Conservation (phyloP, 2,329 filamentous ascomycete species). For the Paraphaeosphaeria minitans region DNA sequence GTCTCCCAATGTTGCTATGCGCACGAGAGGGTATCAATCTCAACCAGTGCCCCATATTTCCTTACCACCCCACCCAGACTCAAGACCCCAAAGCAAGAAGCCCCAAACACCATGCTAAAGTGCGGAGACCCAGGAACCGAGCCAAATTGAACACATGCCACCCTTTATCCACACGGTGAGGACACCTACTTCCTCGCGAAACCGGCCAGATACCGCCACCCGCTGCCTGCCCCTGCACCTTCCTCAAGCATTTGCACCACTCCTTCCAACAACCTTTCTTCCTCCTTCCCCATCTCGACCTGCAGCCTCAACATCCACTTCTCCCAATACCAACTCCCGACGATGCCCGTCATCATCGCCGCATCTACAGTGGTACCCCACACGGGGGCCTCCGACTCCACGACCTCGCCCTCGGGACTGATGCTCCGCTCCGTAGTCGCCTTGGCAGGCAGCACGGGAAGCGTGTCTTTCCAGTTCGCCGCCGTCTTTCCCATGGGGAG, state of each 20-base stretch:
- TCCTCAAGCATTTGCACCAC: slow-evolving; percentile 65
- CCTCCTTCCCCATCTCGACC: slow-evolving; percentile 77
- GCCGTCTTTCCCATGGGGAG: slow-evolving; percentile 73
- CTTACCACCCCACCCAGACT: background rate
- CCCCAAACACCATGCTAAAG: slow-evolving; percentile 32
- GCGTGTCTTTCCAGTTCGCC: slow-evolving; percentile 44
- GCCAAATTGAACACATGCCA: background rate
- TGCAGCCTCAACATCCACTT: slow-evolving; percentile 91
- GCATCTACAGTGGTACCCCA: slow-evolving; percentile 65
- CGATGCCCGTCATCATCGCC: slow-evolving; percentile 77
- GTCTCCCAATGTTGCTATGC: too few species aligned
- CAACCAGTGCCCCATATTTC: too few species aligned
- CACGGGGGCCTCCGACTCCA: slow-evolving; percentile 33
- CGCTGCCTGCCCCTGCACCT: slow-evolving; percentile 61
- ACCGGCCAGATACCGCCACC: slow-evolving; percentile 65
- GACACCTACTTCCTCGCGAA: slow-evolving; percentile 45
- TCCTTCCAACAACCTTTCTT: slow-evolving; percentile 58
- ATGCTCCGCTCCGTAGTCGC: slow-evolving; percentile 45
- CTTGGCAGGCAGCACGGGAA: slow-evolving; percentile 41
- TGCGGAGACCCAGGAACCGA: slow-evolving; percentile 9
- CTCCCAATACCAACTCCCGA: slow-evolving; percentile 93
- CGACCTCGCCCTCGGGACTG: slow-evolving; percentile 39
- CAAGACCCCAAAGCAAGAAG: slow-evolving; percentile 4
- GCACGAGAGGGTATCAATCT: slow-evolving; percentile 1
- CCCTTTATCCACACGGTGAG: slow-evolving; percentile 15